phyloP scores from a whole-genome alignment of 768 basidiomycete species.

The Suillus tomentosus region DNA sequence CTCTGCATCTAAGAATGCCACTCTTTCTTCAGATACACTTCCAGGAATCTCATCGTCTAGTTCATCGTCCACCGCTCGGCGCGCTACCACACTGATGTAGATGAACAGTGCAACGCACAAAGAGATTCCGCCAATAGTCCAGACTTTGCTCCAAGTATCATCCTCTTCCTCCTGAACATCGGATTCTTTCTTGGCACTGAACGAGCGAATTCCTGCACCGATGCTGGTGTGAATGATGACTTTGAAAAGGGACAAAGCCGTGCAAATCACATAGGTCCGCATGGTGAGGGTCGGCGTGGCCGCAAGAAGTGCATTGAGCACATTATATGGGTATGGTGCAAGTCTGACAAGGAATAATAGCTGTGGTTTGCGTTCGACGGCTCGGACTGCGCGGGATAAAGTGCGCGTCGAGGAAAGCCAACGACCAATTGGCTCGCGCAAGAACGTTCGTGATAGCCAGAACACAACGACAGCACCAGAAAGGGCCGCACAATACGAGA shows the following conservation, averaged over 20 bases:
- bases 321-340: constrained; percentile 92
- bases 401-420: constrained; percentile 73
- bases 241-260: constrained; percentile 84
- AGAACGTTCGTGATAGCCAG: constrained; percentile 69
- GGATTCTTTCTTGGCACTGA: constrained; percentile 59
- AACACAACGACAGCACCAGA: constrained; percentile 85
- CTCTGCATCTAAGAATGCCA: constrained; percentile 50
- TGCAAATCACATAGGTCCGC: constrained; percentile 76
- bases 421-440: constrained; percentile 68
- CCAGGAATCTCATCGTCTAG: constrained; percentile 42
- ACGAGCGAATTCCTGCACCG: constrained; percentile 85
- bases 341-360: constrained; percentile 90
- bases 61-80: constrained; percentile 62
- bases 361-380: constrained; percentile 85
- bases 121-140: constrained; percentile 67
- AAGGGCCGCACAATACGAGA: constrained; percentile 87
- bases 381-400: constrained; percentile 79
- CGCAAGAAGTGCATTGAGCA: constrained; percentile 93
- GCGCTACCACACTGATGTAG: constrained; percentile 81
- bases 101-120: constrained; percentile 76
- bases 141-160: constrained; percentile 53
- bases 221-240: constrained; percentile 89
- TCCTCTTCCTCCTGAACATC: constrained; percentile 37
- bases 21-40: constrained; percentile 48
- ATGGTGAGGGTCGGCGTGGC: constrained; percentile 82